These are phyloP conservation scores for Fremontodendron californicum DNA, from an alignment of 345 rosid genomes.

Conservation along the genomic window DNA sequence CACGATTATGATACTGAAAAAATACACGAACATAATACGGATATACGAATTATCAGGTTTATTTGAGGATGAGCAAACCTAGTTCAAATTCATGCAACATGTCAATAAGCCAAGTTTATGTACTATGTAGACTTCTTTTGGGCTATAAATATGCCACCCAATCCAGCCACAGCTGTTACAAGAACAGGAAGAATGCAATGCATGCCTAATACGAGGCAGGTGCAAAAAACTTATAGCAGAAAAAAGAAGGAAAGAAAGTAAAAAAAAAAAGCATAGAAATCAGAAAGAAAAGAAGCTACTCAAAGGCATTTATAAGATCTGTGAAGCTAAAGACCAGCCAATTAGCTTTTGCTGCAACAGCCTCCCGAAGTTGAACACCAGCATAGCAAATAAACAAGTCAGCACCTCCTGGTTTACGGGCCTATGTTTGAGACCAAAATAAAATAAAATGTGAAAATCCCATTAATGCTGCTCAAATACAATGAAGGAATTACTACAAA, in stretches of 20 bases:
- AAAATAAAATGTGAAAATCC: not conserved
- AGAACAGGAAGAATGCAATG: not conserved
- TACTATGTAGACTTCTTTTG: not conserved
- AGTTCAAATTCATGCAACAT: too few species aligned
- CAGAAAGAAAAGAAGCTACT: constrained; percentile 22
- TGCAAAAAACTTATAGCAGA: not conserved
- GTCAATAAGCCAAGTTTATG: too few species aligned
- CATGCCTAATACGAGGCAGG: not conserved
- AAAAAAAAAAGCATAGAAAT: not conserved
- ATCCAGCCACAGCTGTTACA: not conserved
- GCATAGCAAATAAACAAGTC: constrained; percentile 84
- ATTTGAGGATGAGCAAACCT: too few species aligned
- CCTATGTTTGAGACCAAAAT: constrained; percentile 15
- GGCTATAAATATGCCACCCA: not conserved
- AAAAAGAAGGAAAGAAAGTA: not conserved
- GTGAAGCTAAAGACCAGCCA: constrained; percentile 73
- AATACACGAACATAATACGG: too few species aligned
- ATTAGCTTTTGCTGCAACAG: constrained; percentile 85
- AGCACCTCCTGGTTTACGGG: constrained; percentile 87
- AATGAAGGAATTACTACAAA: not conserved
- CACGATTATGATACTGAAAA: too few species aligned
- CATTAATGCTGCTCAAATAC: not conserved
- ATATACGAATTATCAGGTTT: too few species aligned
- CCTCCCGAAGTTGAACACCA: constrained; percentile 77
- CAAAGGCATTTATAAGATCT: constrained; percentile 53